Evolutionary conservation across 805 yeast genomes (phyloP).

Genomic region (Cyberlindnera xishuangbannaensis): DNA sequence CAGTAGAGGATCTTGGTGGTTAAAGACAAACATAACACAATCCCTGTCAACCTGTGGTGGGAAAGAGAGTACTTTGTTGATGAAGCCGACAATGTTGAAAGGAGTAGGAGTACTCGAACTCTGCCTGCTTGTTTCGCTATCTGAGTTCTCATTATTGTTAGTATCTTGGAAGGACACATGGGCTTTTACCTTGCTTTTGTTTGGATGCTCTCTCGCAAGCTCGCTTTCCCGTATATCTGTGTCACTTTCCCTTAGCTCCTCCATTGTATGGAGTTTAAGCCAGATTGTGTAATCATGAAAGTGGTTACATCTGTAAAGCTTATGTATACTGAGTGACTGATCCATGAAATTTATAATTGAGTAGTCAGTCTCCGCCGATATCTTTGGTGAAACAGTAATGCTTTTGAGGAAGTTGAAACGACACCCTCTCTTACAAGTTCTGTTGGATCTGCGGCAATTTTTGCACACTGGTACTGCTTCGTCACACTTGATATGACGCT

Average conservation of each 20-base stretch:
- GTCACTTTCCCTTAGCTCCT: constrained; percentile 18
- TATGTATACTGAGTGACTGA: constrained; percentile 19
- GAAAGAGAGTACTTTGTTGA: constrained; percentile 10
- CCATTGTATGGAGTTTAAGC: constrained; percentile 11
- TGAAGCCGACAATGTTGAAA: constrained; percentile 6
- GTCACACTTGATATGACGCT: constrained; percentile 58
- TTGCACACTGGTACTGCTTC: constrained; percentile 50
- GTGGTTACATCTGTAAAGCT: constrained; percentile 10
- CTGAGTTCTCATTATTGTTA: constrained; percentile 3
- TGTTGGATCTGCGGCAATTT: constrained; percentile 42
- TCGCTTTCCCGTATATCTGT: constrained; percentile 11
- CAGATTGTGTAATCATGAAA: constrained; percentile 18
- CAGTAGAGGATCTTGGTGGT: constrained; percentile 8
- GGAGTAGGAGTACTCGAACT: constrained; percentile 1
- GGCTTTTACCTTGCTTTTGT: background rate
- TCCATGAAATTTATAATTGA: constrained; percentile 12
- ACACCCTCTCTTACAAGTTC: constrained; percentile 42
- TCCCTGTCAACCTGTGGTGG: background rate
- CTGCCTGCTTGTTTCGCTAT: constrained; percentile 12
- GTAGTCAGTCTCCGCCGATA: constrained; percentile 1
- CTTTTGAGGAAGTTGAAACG: constrained; percentile 38
- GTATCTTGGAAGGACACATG: background rate
- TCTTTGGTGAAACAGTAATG: constrained; percentile 13
- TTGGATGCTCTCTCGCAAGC: too few species aligned
- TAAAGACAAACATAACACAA: constrained; percentile 6